Conservation (phyloP, 495 filamentous ascomycete species). For the Hypomontagnella monticulosa region DNA sequence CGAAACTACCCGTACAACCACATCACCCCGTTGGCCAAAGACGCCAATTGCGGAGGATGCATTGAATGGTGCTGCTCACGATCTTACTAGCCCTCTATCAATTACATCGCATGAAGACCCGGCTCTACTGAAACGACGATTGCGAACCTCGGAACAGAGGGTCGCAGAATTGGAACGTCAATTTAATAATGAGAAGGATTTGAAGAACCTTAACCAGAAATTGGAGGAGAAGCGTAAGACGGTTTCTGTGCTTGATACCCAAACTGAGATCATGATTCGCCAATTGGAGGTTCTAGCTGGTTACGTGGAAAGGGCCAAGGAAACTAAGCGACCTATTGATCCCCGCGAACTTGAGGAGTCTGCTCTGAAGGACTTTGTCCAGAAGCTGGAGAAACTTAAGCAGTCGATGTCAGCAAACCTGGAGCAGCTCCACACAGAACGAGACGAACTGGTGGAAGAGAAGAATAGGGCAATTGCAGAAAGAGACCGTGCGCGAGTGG, state of each 20-base stretch:
- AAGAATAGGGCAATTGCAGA: conserved; percentile 78
- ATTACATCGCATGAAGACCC: conserved; percentile 74
- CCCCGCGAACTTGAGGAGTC: conserved; percentile 81
- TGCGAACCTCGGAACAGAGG: conserved; percentile 81
- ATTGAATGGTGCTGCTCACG: conserved; percentile 57
- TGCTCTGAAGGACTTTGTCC: conserved; percentile 86
- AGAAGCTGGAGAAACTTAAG: conserved; percentile 86
- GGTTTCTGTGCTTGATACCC: conserved; percentile 92
- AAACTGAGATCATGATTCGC: conserved; percentile 92
- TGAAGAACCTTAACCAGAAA: conserved; percentile 85
- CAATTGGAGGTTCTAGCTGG: conserved; percentile 85
- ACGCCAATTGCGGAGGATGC: conserved; percentile 76
- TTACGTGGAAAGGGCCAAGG: conserved; percentile 70
- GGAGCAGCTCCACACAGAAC: conserved; percentile 83
- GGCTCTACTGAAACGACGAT: conserved; percentile 75
- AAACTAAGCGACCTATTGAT: conserved; percentile 78
- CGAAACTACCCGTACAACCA: conserved; percentile 64
- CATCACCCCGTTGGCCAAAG: conserved; percentile 73
- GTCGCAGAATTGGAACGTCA: conserved; percentile 84
- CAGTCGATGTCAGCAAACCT: conserved; percentile 78
- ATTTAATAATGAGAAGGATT: conserved; percentile 74
- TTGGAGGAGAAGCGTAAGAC: conserved; percentile 94
- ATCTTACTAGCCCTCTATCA: conserved; percentile 79
- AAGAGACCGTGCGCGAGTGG: conserved; percentile 90
- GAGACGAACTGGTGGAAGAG: conserved; percentile 84